Percentiles rank a stretch among this genome's conserved stretches.
phyloP scores from a whole-genome alignment of 2,329 filamentous ascomycete genomes.

The Rutstroemia sydowiana region DNA sequence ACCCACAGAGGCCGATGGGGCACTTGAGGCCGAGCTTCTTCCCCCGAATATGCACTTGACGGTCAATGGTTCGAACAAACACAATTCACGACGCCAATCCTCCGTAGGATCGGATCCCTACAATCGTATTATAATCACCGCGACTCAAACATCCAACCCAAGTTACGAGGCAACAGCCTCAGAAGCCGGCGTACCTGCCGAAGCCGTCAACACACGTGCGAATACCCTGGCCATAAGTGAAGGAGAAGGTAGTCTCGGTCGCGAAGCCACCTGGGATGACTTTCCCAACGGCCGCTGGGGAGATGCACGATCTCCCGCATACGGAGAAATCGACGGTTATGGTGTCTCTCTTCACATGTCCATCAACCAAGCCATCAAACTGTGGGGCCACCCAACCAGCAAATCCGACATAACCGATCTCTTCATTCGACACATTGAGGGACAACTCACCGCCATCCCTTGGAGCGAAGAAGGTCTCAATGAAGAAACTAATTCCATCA shows the following conservation, averaged over 20 bases:
- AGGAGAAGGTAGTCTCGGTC: conserved; percentile 78
- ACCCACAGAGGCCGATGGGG: conserved; percentile 39
- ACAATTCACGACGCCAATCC: conserved; percentile 24
- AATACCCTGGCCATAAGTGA: conserved; percentile 92
- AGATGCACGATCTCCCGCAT: conserved; percentile 85
- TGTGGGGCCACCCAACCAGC: conserved; percentile 76
- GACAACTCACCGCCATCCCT: conserved; percentile 73
- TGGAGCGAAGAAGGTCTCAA: conserved; percentile 90
- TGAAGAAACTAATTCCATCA: conserved; percentile 77
- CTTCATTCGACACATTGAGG: conserved; percentile 75
- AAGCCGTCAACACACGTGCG: conserved; percentile 67
- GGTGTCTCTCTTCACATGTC: conserved; percentile 92
- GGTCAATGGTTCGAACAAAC: conserved; percentile 5
- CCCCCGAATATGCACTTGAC: conserved; percentile 26
- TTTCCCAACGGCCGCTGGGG: conserved; percentile 96
- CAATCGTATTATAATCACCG: conserved; percentile 79
- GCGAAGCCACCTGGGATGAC: conserved; percentile 98
- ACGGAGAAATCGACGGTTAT: conserved; percentile 96
- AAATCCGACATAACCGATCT: conserved; percentile 66
- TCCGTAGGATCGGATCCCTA: conserved; percentile 76
- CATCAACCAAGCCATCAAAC: conserved; percentile 68
- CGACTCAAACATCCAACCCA: conserved; percentile 48
- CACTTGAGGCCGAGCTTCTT: conserved; percentile 36
- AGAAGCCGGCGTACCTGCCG: conserved; percentile 69
- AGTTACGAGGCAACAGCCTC: conserved; percentile 66